Evolutionary conservation across 2,329 filamentous ascomycete genomes (phyloP), one percentile per base, ranked within the genome.

Genomic region (Fusarium sambucinum): DNA sequence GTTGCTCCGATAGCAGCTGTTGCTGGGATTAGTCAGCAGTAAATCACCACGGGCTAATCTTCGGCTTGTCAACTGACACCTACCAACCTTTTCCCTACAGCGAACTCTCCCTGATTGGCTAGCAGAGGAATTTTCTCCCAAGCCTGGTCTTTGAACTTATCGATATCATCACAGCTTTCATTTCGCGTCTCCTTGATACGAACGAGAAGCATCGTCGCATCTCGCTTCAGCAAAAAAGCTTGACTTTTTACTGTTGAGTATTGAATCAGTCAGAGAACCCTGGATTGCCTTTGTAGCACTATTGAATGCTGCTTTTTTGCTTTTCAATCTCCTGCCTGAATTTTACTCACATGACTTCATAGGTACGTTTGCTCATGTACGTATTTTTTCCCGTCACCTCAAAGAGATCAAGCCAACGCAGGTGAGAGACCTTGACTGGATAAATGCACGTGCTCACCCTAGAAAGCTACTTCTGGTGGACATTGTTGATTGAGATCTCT

Each of bases 121-220:
- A 41, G 21, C 40, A 12, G 33, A 29, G 37, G 55, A 53, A 55
- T 66, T 68, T 68, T 68, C 53, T 52, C 23, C 33, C 41, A 63
- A 51, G 29, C 50, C 37, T 37, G 42, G 40, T 41, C 61, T 55
- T 51, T 50, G 45, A 45, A 66, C 55, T 66, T 69, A 69, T 69
- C 53, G 62, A 69, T 69, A 69, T 19, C 66, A 66, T 69, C 66
- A 69, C 66, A 63, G 53, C 66, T 53, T 69, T 66, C 65, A 69
- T 53, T 58, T 69, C 41, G 46, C 62, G 61, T 66, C 65, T 62
- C 66, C 56, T 66, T 55, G 37, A 30, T 38, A 41, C 51, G 23
- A 35, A 52, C 23, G 37, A 53, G 47, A 45, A 55, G 29, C 25
- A 46, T 51, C 47, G 35, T 46, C 30, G 46, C 42, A 52, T 53